Base-by-base conservation (phyloP, 768 basidiomycete genomes). In the Lactarius sanguifluus region DNA sequence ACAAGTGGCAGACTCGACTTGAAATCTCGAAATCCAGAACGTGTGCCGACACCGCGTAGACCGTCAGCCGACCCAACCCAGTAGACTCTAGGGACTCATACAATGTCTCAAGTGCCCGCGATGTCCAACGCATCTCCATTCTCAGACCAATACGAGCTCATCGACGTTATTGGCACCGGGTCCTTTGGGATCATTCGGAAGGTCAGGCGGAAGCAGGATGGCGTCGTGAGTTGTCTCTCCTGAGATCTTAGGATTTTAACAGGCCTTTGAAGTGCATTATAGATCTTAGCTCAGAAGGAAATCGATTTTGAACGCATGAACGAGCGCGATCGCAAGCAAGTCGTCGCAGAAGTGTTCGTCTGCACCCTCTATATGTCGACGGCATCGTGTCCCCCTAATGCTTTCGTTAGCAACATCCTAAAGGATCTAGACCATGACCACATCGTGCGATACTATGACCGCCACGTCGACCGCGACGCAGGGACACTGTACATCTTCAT, bases 111-210 rank as follows among this genome's bases (percentile, higher is more conserved):
- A 59, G 34, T 15, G 32, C 64, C 12, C 9, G 30, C 59, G 15
- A 65, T 66, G 55, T 68, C 70, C 63, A 47, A 61, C 52, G 73
- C 76, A 71, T 70, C 76, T 38, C 71, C 75, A 16, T 73, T 87
- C 70, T 80, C 96, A 25, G 91, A 91, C 71, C 83, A 84, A 58
- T 98, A 96, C 73, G 93, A 94, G 68, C 81, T 92, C 8, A 82
- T 95, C 57, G 94, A 96, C 70, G 83, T 97, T 64, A 96, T 99
- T 57, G 97, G 97, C 5, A 98, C 96, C 72, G 97, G 97, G 32
- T 92, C 92, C 5, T 99, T 99, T 80, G 97, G 97, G 1, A 92
- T 98, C 67, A 99, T 99, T 70, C 87, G 94, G 66, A 98, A 98
- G 80, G 96, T 98, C 15, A 82, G 87, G 68, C 80, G 94, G 71